Evolutionary conservation across 352 stramenopile genomes (phyloP).

Genomic region (Pythium rishiriense): DNA sequence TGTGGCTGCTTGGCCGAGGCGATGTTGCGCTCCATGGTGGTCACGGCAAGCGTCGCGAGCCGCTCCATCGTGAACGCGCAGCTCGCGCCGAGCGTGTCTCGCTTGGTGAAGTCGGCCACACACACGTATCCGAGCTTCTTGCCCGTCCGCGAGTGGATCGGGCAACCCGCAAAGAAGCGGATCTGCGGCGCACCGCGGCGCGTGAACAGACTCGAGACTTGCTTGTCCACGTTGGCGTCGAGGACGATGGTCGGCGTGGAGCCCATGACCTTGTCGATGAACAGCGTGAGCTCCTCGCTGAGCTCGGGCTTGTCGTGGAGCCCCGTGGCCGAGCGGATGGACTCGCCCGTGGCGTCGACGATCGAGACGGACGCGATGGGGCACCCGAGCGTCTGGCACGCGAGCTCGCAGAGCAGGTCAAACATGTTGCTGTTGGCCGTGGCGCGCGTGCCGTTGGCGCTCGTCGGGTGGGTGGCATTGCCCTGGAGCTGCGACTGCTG

Average conservation of each 20-base stretch:
- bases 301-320: slow-evolving; percentile 51
- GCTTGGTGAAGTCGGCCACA: slow-evolving; percentile 73
- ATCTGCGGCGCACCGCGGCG: slow-evolving; percentile 42
- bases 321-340: slow-evolving; percentile 50
- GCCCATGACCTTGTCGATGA: slow-evolving; percentile 82
- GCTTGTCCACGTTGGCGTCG: slow-evolving; percentile 71
- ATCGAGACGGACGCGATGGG: slow-evolving; percentile 79
- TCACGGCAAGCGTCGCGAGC: slow-evolving; percentile 72
- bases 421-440: slow-evolving; percentile 70
- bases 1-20: slow-evolving; percentile 30
- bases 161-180: slow-evolving; percentile 76
- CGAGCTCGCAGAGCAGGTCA: slow-evolving; percentile 75
- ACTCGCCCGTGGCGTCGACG: slow-evolving; percentile 48
- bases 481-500: too few species aligned
- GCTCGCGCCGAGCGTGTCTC: slow-evolving; percentile 69
- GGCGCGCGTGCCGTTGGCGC: slow-evolving; percentile 21
- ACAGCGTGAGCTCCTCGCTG: slow-evolving; percentile 56
- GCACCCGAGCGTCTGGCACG: slow-evolving; percentile 79
- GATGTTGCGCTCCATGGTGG: slow-evolving; percentile 72
- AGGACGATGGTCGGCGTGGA: slow-evolving; percentile 72
- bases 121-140: slow-evolving; percentile 80
- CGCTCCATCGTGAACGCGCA: slow-evolving; percentile 82
- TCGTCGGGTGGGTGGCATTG: not conserved
- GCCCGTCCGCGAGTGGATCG: slow-evolving; percentile 69
- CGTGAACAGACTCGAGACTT: slow-evolving; percentile 58